These are phyloP conservation scores for Moniliophthora roreri DNA, from an alignment of 1,284 basidiomycete genomes.

Conservation along the genomic window DNA sequence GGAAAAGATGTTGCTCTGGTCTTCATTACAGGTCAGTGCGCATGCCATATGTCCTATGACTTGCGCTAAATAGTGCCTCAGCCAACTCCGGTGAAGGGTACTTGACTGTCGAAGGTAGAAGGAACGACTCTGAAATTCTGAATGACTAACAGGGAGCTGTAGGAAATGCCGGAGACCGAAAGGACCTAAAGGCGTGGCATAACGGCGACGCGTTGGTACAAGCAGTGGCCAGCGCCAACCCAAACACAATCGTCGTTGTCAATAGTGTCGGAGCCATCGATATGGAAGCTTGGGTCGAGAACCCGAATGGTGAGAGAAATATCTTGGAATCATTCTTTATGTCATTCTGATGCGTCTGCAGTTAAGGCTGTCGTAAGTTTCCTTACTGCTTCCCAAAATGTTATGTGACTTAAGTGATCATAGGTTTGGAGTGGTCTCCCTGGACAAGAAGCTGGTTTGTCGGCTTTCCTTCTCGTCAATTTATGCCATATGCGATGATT, in stretches of 20 bases:
- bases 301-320: slow-evolving; percentile 49
- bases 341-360: slow-evolving; percentile 15
- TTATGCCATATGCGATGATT: not conserved
- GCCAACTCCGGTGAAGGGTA: slow-evolving; percentile 53
- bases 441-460: slow-evolving; percentile 67
- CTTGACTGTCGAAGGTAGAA: slow-evolving; percentile 55
- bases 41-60: slow-evolving; percentile 29
- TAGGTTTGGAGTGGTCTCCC: slow-evolving; percentile 59
- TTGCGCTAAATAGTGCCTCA: slow-evolving; percentile 20
- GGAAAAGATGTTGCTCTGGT: slow-evolving; percentile 55
- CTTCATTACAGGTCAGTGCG: slow-evolving; percentile 49
- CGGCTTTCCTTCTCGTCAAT: not conserved
- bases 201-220: slow-evolving; percentile 60
- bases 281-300: slow-evolving; percentile 67
- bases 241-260: slow-evolving; percentile 75
- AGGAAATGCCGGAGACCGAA: slow-evolving; percentile 65
- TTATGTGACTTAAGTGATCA: not conserved
- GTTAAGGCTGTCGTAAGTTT: slow-evolving; percentile 50
- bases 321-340: not conserved
- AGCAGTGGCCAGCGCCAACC: slow-evolving; percentile 49
- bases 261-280: slow-evolving; percentile 72
- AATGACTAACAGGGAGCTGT: not conserved
- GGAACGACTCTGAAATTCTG: not conserved
- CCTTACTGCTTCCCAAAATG: not conserved
- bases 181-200: slow-evolving; percentile 70